Base-by-base conservation (phyloP, 1,284 basidiomycete species). In the Inonotus obliquus region DNA sequence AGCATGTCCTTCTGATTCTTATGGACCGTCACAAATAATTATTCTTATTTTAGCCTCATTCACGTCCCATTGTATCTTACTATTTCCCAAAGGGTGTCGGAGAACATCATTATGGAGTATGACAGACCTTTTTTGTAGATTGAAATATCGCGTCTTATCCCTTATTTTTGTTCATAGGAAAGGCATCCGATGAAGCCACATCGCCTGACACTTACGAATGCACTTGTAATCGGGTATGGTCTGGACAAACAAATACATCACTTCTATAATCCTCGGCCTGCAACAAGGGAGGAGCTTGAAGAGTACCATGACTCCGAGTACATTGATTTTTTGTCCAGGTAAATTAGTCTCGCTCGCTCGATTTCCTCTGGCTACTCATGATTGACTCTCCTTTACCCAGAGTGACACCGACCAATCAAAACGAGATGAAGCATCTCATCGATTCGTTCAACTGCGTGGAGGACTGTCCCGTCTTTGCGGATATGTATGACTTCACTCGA, bases 51-150 rank as follows among this genome's bases (percentile, higher is more conserved):
- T 61, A 91, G 93, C 81, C 91, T 0, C 93, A 96, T 76, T 94
- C 91, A 37, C 81, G 87, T 27, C 89, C 92, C 0, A 85, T 90
- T 65, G 96, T 99, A 10, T 94, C 94, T 13, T 99, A 98, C 75
- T 99, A 97, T 76, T 95, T 91, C 69, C 93, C 96, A 0, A 90
- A 92, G 73, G 92, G 91, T 59, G 93, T 98, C 2, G 97, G 97
- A 1, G 89, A 94, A 68, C 94, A 95, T 73, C 95, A 98, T 72
- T 97, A 96, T 76, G 96, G 95, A 63, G 95, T 95, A 76, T 63
- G 85, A 75, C 17, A 5, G 35, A 39, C 38, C 57, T 38, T 29
- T 21, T 44, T 52, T 4, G 2, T 27, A 21, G 13, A 7, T 23
- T 13, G 35, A 13, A 19, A 4, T 45, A 32, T 37, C 25, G 13